Evolutionary conservation across 2,329 filamentous ascomycete genomes (phyloP).

Genomic region (Fusarium miscanthi): DNA sequence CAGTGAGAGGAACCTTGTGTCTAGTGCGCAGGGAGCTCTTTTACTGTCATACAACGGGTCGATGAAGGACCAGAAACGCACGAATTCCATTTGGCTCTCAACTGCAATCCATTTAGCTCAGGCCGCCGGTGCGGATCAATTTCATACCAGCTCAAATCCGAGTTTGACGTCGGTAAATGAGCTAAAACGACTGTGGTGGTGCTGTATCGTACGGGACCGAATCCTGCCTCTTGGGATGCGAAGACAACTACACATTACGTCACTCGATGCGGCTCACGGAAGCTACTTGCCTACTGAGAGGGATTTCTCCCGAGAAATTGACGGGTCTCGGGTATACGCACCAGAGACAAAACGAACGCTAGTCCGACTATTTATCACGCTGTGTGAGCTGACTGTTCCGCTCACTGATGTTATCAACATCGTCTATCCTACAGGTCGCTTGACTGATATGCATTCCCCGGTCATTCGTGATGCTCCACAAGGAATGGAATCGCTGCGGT

Average conservation of each 20-base stretch:
- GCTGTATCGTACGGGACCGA: constrained; percentile 31
- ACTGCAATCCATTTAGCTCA: constrained; percentile 28
- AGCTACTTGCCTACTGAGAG: constrained; percentile 4
- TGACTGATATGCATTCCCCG: neutral
- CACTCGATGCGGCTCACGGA: neutral
- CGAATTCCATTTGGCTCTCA: constrained; percentile 26
- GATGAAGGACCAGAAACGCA: constrained; percentile 19
- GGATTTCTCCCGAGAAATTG: constrained; percentile 18
- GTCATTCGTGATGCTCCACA: neutral
- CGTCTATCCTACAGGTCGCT: constrained; percentile 11
- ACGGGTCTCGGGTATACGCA: constrained; percentile 7
- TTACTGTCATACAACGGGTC: constrained; percentile 21
- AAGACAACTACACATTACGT: constrained; percentile 20
- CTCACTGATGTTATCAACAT: constrained; percentile 27
- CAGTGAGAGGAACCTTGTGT: constrained; percentile 4
- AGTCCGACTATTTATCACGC: constrained; percentile 16
- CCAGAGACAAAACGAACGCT: constrained; percentile 13
- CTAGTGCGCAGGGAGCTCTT: constrained; percentile 17
- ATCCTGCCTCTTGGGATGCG: constrained; percentile 24
- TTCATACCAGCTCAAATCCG: neutral
- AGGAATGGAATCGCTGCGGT: neutral
- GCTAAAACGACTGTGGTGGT: constrained; percentile 33
- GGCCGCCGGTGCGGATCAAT: constrained; percentile 17
- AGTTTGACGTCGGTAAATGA: neutral
- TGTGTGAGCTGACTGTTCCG: constrained; percentile 22